phyloP scores from a whole-genome alignment of 495 filamentous ascomycete genomes.

The Friedmanniomyces endolithicus region DNA sequence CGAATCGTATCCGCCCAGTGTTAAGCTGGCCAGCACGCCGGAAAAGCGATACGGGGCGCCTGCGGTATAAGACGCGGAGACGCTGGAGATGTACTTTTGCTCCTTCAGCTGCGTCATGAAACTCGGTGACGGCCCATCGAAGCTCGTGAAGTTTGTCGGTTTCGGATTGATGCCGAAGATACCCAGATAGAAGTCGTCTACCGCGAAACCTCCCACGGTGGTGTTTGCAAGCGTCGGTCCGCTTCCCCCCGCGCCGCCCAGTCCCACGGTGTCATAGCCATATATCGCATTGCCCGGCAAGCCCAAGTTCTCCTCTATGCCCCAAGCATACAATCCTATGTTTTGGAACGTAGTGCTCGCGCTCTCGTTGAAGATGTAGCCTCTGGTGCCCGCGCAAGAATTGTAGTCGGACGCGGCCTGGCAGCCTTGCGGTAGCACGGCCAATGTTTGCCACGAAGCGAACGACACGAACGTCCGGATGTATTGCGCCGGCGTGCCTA shows the following conservation, averaged over 20 bases:
- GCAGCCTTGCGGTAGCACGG: constrained; percentile 34
- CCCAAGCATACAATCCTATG: constrained; percentile 23
- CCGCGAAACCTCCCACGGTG: constrained; percentile 23
- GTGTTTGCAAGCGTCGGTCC: constrained; percentile 23
- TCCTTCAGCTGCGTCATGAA: constrained; percentile 25
- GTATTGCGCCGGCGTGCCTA: constrained; percentile 31
- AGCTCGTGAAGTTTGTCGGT: constrained; percentile 29
- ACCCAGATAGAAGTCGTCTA: constrained; percentile 27
- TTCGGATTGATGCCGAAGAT: constrained; percentile 26
- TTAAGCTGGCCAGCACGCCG: constrained; percentile 15
- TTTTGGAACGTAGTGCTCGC: constrained; percentile 38
- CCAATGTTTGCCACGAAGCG: constrained; percentile 29
- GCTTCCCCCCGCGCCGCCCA: constrained; percentile 23
- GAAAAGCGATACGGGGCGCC: constrained; percentile 19
- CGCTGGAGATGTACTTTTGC: constrained; percentile 25
- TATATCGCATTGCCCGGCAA: constrained; percentile 23
- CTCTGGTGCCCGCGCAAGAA: constrained; percentile 36
- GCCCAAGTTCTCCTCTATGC: constrained; percentile 22
- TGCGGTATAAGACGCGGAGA: constrained; percentile 29
- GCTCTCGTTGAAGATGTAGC: constrained; percentile 37
- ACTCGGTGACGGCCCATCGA: constrained; percentile 21
- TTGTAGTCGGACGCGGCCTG: constrained; percentile 17
- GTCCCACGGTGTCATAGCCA: constrained; percentile 25
- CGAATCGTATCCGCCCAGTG: constrained; percentile 29
- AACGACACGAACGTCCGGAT: constrained; percentile 31